Evolutionary conservation across 2,329 filamentous ascomycete species (phyloP), one percentile per base, ranked within the genome.

Genomic region (Penicillium sp.): DNA sequence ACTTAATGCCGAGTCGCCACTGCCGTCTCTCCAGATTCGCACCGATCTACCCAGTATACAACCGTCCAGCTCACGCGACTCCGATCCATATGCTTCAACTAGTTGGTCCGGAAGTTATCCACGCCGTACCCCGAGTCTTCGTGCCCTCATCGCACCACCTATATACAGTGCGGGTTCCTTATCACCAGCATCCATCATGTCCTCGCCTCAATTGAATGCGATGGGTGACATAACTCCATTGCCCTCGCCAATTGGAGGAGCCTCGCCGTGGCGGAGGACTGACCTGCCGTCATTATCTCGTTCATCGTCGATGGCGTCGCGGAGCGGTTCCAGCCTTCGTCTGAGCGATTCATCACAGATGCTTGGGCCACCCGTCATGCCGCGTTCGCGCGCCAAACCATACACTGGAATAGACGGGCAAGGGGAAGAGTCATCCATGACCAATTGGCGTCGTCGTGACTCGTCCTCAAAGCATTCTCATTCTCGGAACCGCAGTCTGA

Each of bases 221-320:
- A 88, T 92, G 85, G 86, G 87, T 60, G 88, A 91, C 70, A 81
- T 94, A 60, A 93, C 90, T 4, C 90, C 90, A 54, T 77, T 94
- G 34, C 90, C 90, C 3, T 93, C 90, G 23, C 90, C 90, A 4
- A 80, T 92, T 45, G 80, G 72, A 33, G 70, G 69, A 19, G 62
- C 62, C 5, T 68, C 71, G 25, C 67, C 74, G 23, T 77, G 75
- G 75, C 69, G 66, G 43, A 89, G 87, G 1, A 84, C 79, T 79
- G 33, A 72, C 74, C 49, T 87, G 79, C 70, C 73, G 23, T 74
- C 74, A 0, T 62, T 76, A 23, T 78, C 77, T 13, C 72, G 77
- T 16, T 76, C 74, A 2, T 75, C 77, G 0, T 79, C 77, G 1
- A 66, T 69, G 1, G 66, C 72, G 9, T 79, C 77, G 13, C 63